These are phyloP conservation scores for Austroboletus niveus DNA, from an alignment of 1,284 basidiomycete species.

Conservation along the genomic window DNA sequence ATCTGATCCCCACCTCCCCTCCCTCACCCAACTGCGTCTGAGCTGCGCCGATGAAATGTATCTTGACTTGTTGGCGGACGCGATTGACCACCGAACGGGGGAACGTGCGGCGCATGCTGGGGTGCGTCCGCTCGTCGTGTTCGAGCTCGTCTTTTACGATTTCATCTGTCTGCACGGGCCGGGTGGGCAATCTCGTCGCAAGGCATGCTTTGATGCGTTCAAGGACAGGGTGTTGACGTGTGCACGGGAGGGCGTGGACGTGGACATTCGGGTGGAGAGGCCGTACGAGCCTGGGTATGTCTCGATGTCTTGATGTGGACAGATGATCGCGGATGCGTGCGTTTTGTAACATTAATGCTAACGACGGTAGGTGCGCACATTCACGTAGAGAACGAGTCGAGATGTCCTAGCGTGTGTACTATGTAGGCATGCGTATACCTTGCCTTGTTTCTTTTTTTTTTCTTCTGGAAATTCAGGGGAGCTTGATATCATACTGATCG, in stretches of 20 bases:
- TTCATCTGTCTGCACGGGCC: slow-evolving; percentile 19
- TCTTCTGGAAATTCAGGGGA: too few relatives aligned
- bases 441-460: too few relatives aligned
- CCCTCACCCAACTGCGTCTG: slow-evolving; percentile 19
- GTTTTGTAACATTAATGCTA: too few relatives aligned
- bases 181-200: slow-evolving; percentile 14
- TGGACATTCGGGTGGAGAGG: slow-evolving; percentile 25
- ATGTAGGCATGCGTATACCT: too few relatives aligned
- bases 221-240: slow-evolving; percentile 20
- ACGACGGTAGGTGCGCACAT: too few relatives aligned
- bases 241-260: slow-evolving; percentile 24
- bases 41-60: slow-evolving; percentile 23
- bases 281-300: slow-evolving; percentile 29
- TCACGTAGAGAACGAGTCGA: too few relatives aligned
- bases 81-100: slow-evolving; percentile 21
- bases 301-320: slow-evolving; percentile 6
- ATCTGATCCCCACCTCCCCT: slow-evolving; percentile 9
- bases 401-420: too few relatives aligned
- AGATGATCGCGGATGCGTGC: too few relatives aligned
- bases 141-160: slow-evolving; percentile 28
- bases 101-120: slow-evolving; percentile 6
- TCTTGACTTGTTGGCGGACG: slow-evolving; percentile 12
- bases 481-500: too few relatives aligned
- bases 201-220: slow-evolving; percentile 19
- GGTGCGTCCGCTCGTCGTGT: slow-evolving; percentile 14